Evolutionary conservation across 1,284 basidiomycete species (phyloP).

Genomic region (Rhodofomes roseus): DNA sequence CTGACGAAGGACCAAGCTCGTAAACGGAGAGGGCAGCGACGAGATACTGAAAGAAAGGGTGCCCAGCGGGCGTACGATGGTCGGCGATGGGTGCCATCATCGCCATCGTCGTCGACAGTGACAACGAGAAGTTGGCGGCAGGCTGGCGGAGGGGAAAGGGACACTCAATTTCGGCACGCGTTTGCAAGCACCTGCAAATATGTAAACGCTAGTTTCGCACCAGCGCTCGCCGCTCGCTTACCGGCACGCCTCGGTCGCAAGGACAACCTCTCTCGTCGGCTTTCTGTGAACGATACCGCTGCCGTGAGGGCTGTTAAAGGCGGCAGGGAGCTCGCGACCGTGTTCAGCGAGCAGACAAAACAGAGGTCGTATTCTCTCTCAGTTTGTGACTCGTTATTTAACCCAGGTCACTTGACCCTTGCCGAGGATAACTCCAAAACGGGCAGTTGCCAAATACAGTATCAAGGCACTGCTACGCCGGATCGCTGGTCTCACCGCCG

Average conservation of each 20-base stretch:
- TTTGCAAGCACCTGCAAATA: not conserved
- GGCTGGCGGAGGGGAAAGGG: conserved; percentile 8
- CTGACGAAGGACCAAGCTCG: conserved; percentile 35
- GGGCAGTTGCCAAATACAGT: too few relatives aligned
- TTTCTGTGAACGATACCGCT: too few relatives aligned
- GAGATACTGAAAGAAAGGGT: conserved; percentile 36
- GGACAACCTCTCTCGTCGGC: not conserved
- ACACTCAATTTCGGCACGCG: not conserved
- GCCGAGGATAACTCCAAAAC: too few relatives aligned
- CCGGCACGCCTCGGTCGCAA: not conserved
- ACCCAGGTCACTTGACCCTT: too few relatives aligned
- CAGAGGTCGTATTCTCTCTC: too few relatives aligned
- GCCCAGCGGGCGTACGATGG: conserved; percentile 17
- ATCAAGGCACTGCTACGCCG: too few relatives aligned
- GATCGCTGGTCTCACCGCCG: too few relatives aligned
- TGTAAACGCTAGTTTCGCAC: not conserved
- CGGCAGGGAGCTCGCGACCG: too few relatives aligned
- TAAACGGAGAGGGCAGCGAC: conserved; percentile 38
- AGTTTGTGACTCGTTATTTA: too few relatives aligned
- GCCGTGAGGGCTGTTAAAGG: too few relatives aligned
- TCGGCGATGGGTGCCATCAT: conserved; percentile 23
- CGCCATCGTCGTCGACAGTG: conserved; percentile 16
- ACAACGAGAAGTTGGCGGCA: conserved; percentile 5
- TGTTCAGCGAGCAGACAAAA: not conserved
- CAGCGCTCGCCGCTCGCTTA: conserved; percentile 1